Evolutionary conservation across 164 flowering plant genomes (phyloP).

Genomic region (Umbellularia californica): DNA sequence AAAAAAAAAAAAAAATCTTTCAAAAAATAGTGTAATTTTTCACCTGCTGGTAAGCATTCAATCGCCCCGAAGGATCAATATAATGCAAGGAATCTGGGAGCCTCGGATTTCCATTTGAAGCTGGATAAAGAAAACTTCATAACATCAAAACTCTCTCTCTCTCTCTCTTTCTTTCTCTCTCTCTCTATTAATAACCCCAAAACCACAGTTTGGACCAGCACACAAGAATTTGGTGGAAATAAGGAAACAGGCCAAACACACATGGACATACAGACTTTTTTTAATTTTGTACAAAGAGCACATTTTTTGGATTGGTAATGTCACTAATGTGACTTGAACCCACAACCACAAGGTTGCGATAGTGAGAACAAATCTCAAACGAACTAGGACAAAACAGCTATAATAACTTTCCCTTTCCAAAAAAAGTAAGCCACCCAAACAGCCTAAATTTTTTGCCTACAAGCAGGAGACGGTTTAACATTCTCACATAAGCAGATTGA

Average conservation of each 20-base stretch:
- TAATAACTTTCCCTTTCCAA: too few species aligned
- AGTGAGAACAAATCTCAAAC: too few species aligned
- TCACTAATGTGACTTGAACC: too few species aligned
- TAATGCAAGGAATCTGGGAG: conserved; percentile 74
- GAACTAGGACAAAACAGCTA: too few species aligned
- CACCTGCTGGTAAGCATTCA: conserved; percentile 92
- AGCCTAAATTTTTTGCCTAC: not conserved
- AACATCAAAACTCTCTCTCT: not conserved
- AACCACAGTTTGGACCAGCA: not conserved
- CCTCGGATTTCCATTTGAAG: conserved; percentile 87
- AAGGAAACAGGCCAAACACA: not conserved
- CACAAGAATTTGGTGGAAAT: not conserved
- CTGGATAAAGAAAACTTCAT: conserved; percentile 27
- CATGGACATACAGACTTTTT: not conserved
- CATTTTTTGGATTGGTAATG: too few species aligned
- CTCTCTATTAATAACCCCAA: not conserved
- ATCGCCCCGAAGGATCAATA: conserved; percentile 67
- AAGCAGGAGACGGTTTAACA: not conserved
- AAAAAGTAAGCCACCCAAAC: too few species aligned
- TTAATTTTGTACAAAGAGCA: too few species aligned
- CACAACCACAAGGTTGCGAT: too few species aligned
- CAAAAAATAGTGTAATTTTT: not conserved
- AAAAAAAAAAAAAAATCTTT: too few species aligned
- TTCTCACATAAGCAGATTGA: not conserved
- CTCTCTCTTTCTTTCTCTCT: not conserved